phyloP scores from a whole-genome alignment of 2,329 filamentous ascomycete genomes.

The Pseudocercospora crystallina region DNA sequence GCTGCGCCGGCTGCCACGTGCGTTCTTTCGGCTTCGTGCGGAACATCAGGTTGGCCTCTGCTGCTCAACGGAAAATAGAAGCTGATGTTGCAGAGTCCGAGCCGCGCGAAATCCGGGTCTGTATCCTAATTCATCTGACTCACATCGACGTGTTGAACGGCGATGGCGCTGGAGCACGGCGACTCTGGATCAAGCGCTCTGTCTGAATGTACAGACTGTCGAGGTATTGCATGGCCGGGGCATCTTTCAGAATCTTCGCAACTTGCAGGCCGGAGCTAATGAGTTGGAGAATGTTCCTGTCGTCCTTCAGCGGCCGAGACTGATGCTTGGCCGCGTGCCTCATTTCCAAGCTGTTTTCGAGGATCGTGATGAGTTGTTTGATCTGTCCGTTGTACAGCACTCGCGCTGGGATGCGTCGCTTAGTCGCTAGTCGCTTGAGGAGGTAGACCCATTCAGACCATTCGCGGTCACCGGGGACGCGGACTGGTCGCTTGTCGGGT shows the following conservation, averaged over 20 bases:
- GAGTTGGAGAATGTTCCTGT: constrained; percentile 82
- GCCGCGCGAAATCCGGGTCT: background rate
- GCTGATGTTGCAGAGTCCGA: no score
- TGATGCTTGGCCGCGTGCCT: constrained; percentile 81
- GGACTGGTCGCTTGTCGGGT: constrained; percentile 75
- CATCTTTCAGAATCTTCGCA: constrained; percentile 82
- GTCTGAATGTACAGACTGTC: constrained; percentile 80
- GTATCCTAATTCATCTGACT: constrained; percentile 1
- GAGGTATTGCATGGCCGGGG: constrained; percentile 77
- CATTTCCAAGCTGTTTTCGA: constrained; percentile 88
- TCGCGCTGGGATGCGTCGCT: constrained; percentile 78
- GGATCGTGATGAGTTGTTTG: constrained; percentile 83
- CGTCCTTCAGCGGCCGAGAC: constrained; percentile 79
- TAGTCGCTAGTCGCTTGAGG: constrained; percentile 80
- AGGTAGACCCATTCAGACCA: constrained; percentile 94
- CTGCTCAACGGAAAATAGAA: no score
- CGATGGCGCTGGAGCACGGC: constrained; percentile 24
- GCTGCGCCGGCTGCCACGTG: no score
- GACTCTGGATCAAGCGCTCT: constrained; percentile 68
- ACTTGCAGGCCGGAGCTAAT: constrained; percentile 86
- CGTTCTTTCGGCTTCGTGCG: no score
- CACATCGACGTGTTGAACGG: constrained; percentile 22
- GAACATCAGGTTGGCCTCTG: no score
- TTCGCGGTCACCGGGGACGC: constrained; percentile 73
- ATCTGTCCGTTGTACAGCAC: constrained; percentile 85